Base-by-base conservation (phyloP, 2,329 filamentous ascomycete species). In the Fusarium ramigenum region DNA sequence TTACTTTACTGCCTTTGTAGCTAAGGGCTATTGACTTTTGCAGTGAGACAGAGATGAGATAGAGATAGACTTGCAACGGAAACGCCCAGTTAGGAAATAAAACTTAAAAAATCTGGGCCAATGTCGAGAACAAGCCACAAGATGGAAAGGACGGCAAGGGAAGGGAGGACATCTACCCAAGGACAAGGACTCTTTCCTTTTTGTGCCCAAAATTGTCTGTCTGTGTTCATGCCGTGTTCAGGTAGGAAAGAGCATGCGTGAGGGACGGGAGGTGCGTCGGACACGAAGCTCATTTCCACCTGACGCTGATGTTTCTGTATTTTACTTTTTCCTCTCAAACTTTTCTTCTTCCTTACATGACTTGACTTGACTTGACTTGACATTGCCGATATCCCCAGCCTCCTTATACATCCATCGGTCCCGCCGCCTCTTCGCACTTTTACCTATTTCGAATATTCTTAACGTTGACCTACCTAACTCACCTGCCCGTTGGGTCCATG, bases 221-320 rank as follows among this genome's bases (percentile, higher is more conserved):
- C 50, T 30, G 4, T 54, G 28, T 53, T 54, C 42, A 53, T 54
- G 34, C 8, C 8, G 47, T 50, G 47, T 19, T 50, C 11, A 39
- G 52, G 49, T 60, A 46, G 57, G 60, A 72, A 73, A 36, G 70
- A 67, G 43, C 65, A 40, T 25, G 39, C 52, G 28, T 30, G 44
- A 47, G 44, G 44, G 30, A 30, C 9, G 30, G 30, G 23, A 44
- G 42, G 30, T 42, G 42, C 50, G 43, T 49, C 62, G 34, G 34
- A 62, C 36, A 36, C 44, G 23, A 59, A 61, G 30, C 67, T 74
- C 71, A 74, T 74, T 74, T 74, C 67, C 71, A 69, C 71, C 71
- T 66, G 67, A 69, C 60, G 34, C 59, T 49, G 19, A 43, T 50
- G 53, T 60, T 56, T 60, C 39, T 40, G 53, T 59, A 49, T 72